Base-by-base conservation (phyloP, 768 basidiomycete species). In the Boletus rubroflammeus region DNA sequence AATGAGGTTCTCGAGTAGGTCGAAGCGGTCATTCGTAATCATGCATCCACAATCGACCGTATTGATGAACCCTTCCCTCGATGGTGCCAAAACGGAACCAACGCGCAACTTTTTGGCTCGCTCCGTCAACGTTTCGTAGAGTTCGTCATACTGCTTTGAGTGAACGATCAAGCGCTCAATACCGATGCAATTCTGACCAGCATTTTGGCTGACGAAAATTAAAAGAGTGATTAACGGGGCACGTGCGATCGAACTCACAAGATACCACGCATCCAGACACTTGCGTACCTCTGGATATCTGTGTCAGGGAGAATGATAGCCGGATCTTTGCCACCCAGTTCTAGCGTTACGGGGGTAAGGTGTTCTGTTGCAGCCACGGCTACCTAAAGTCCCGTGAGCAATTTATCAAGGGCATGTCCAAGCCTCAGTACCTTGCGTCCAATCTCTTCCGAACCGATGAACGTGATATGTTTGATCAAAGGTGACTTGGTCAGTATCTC, bases 141-240 rank as follows among this genome's bases (percentile, higher is more conserved):
- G 80, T 6, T 85, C 82, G 44, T 93, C 82, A 62, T 94, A 88
- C 62, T 92, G 86, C 0, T 78, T 78, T 0, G 75, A 66, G 63
- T 94, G 93, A 35, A 98, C 92, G 43, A 98, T 81, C 59, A 98
- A 80, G 2, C 94, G 83, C 70, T 99, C 96, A 58, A 95, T 90
- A 34, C 95, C 96, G 62, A 99, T 96, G 69, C 96, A 99, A 64
- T 98, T 98, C 73, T 98, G 96, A 21, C 95, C 95, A 47, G 82
- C 81, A 55, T 93, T 92, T 76, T 94, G 93, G 77, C 93, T 94
- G 64, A 26, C 23, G 15, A 44, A 17, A 39, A 35, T 41, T 32
- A 51, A 53, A 39, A 53, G n/a, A 43, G 21, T 5, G 23, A 45
- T 42, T 25, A 28, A 51, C 3, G 3, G 14, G 32, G 9, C n/a